Evolutionary conservation across 1,139 yeast genomes (phyloP).

Genomic region (Casaregolazyma lundiana): DNA sequence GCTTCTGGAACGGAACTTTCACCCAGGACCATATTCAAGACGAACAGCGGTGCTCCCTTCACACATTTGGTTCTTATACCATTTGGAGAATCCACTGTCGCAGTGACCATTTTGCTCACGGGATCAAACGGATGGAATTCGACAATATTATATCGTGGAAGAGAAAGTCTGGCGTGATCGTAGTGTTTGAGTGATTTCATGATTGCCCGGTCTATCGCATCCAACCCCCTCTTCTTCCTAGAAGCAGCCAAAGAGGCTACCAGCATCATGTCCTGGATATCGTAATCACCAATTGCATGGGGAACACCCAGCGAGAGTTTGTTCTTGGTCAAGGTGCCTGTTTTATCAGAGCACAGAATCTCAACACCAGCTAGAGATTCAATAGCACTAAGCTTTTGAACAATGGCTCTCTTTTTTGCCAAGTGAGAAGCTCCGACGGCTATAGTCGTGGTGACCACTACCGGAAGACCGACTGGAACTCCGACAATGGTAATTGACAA

Average conservation of each 20-base stretch:
- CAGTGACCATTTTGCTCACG: conserved; percentile 67
- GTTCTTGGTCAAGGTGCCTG: conserved; percentile 99
- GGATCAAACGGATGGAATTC: conserved; percentile 72
- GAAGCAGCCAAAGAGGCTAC: conserved; percentile 98
- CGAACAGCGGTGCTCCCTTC: conserved; percentile 71
- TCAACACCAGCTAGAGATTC: conserved; percentile 99
- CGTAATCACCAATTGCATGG: conserved; percentile 98
- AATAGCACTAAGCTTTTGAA: conserved; percentile 95
- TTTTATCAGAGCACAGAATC: conserved; percentile 97
- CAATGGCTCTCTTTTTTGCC: conserved; percentile 98
- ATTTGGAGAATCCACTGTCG: conserved; percentile 63
- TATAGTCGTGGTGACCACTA: conserved; percentile 98
- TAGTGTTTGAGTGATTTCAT: conserved; percentile 68
- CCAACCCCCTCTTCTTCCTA: conserved; percentile 98
- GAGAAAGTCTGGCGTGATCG: conserved; percentile 55
- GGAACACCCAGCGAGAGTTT: conserved; percentile 95
- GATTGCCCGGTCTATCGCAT: conserved; percentile 97
- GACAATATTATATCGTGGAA: conserved; percentile 60
- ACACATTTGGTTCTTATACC: conserved; percentile 66
- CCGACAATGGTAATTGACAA: conserved; percentile 97
- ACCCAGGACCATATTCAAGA: conserved; percentile 64
- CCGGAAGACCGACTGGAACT: conserved; percentile 99
- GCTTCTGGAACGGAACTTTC: conserved; percentile 62
- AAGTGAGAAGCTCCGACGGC: conserved; percentile 99
- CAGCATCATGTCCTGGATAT: conserved; percentile 93